phyloP scores from a whole-genome alignment of 345 rosid species.

The Aquilaria sinensis region DNA sequence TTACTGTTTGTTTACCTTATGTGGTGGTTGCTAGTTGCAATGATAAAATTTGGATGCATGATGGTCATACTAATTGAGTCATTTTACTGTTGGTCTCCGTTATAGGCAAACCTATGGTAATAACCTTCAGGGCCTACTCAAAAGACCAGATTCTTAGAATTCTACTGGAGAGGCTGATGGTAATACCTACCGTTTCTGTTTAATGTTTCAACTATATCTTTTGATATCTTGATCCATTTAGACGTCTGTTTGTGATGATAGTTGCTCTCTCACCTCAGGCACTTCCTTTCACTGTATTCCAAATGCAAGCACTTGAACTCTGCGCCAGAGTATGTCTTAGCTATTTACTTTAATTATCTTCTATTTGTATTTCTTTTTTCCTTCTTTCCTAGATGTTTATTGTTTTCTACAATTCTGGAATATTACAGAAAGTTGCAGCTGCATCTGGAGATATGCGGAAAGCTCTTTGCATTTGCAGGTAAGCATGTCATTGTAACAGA shows the following conservation, averaged over 20 bases:
- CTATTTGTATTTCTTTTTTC: slow-evolving; percentile 2
- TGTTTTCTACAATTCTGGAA: slow-evolving; percentile 3
- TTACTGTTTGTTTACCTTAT: neutral
- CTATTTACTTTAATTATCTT: neutral
- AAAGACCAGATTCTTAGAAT: slow-evolving; percentile 69
- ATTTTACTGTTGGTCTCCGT: slow-evolving; percentile 5
- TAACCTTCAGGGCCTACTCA: slow-evolving; percentile 77
- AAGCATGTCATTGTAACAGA: slow-evolving; percentile 1
- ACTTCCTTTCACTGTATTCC: slow-evolving; percentile 55
- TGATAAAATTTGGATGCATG: slow-evolving; percentile 1
- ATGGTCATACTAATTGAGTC: slow-evolving; percentile 8
- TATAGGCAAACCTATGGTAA: slow-evolving; percentile 74
- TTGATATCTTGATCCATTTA: neutral
- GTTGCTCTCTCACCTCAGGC: slow-evolving; percentile 34
- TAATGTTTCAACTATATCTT: neutral
- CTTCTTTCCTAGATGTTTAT: slow-evolving; percentile 3
- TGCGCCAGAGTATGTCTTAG: slow-evolving; percentile 80
- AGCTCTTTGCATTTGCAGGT: slow-evolving; percentile 91
- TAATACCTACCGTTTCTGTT: slow-evolving; percentile 23
- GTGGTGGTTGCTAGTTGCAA: neutral
- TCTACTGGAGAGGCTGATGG: slow-evolving; percentile 79
- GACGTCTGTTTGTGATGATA: neutral
- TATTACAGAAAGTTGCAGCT: slow-evolving; percentile 81
- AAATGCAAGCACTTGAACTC: slow-evolving; percentile 80
- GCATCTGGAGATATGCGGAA: slow-evolving; percentile 96